These are phyloP conservation scores for Mycocentrospora acerina DNA, from an alignment of 2,329 filamentous ascomycete genomes.

Conservation along the genomic window DNA sequence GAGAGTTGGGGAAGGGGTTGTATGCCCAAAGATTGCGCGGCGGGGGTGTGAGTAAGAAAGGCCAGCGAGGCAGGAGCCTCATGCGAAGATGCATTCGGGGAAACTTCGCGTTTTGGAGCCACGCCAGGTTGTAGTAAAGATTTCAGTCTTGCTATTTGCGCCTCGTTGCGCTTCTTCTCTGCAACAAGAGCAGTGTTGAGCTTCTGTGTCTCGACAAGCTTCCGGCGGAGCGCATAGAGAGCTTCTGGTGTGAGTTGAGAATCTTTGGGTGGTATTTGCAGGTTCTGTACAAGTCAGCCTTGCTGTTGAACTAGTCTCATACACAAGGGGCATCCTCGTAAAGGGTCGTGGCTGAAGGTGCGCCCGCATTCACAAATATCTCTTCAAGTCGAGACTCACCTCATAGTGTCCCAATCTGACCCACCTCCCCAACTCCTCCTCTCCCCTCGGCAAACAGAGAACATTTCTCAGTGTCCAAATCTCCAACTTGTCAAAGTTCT, in stretches of 20 bases:
- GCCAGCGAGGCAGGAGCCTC: slow-evolving; percentile 46
- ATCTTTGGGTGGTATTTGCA: slow-evolving; percentile 24
- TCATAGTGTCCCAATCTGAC: slow-evolving; percentile 85
- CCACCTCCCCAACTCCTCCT: slow-evolving; percentile 62
- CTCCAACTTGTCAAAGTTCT: slow-evolving; percentile 55
- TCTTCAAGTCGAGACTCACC: slow-evolving; percentile 52
- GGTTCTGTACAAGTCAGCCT: slow-evolving; percentile 20
- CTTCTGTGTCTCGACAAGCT: slow-evolving; percentile 75
- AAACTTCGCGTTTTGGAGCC: slow-evolving; percentile 19
- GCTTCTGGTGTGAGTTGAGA: slow-evolving; percentile 63
- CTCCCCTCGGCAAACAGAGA: slow-evolving; percentile 56
- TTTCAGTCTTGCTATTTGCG: slow-evolving; percentile 66
- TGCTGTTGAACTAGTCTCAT: too few relatives aligned
- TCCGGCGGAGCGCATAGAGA: slow-evolving; percentile 70
- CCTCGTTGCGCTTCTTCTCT: slow-evolving; percentile 72
- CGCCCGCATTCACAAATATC: too few relatives aligned
- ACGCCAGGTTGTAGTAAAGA: slow-evolving; percentile 48
- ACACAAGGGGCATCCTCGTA: too few relatives aligned
- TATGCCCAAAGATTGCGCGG: slow-evolving; percentile 51
- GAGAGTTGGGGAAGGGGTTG: slow-evolving; percentile 31
- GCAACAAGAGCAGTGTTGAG: slow-evolving; percentile 69
- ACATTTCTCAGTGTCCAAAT: slow-evolving; percentile 87
- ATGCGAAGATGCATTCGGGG: slow-evolving; percentile 8
- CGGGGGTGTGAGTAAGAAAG: slow-evolving; percentile 56
- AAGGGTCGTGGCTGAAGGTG: too few relatives aligned